Conservation (phyloP, 2,329 filamentous ascomycete genomes). For the Beauveria caledonica region DNA sequence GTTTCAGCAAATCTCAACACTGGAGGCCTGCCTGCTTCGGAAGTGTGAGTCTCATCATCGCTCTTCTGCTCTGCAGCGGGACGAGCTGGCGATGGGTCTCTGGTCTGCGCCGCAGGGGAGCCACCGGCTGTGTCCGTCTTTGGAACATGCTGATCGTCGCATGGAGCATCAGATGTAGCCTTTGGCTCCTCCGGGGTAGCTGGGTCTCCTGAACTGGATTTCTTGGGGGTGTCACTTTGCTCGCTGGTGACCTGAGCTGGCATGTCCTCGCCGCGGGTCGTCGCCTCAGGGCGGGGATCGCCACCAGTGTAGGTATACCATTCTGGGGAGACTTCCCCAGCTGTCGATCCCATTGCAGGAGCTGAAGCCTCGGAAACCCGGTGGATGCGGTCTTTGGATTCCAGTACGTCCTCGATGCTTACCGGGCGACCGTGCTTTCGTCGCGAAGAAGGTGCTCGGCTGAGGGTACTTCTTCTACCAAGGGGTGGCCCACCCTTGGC, state of each 20-base stretch:
- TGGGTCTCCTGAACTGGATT: not conserved
- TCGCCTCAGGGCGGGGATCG: not conserved
- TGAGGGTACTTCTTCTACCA: constrained; percentile 7
- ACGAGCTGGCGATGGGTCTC: not conserved
- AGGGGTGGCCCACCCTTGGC: not conserved
- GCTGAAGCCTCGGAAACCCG: not conserved
- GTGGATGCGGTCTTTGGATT: not conserved
- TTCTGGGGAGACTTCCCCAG: not conserved
- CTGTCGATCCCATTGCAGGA: not conserved
- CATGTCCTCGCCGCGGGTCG: not conserved
- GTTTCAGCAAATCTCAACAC: not conserved
- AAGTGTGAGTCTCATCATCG: not conserved
- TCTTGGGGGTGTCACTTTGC: not conserved
- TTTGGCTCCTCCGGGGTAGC: not conserved
- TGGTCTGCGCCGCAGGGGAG: not conserved
- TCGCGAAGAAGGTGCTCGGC: constrained; percentile 5
- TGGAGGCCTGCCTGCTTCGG: not conserved
- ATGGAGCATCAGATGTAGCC: not conserved
- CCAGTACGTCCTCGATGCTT: constrained; percentile 5
- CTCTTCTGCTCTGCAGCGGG: not conserved
- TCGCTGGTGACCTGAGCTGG: not conserved
- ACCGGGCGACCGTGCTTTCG: constrained; percentile 1
- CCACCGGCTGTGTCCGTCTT: not conserved
- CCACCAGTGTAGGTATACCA: not conserved
- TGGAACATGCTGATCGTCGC: not conserved